Evolutionary conservation across 2,329 filamentous ascomycete species (phyloP), one percentile per base, ranked within the genome.

Genomic region (Penicillium brasilianum): DNA sequence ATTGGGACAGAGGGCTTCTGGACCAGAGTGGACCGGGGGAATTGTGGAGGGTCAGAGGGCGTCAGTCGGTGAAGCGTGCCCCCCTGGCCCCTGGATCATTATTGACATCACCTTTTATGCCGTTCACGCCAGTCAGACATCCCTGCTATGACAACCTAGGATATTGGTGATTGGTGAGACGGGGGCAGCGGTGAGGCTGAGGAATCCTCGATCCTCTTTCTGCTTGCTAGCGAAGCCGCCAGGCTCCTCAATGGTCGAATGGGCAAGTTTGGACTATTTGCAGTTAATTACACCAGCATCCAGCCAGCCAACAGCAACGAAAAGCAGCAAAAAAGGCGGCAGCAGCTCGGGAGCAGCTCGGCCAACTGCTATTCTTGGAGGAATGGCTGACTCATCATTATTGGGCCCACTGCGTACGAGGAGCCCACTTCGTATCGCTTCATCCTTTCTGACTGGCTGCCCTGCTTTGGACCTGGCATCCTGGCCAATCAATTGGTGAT

Each of bases 321-420:
- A 48, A 20, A 41, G 18, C 39, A 18, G 39, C 39, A 41, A 41
- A 41, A 41, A 41, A 7, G 8, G 39, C 39, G 18, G 18, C 39
- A 41, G 39, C 39, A 10, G 4, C 39, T 41, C n/a, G 39, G 39
- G 3, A 20, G 9, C 46, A 36, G 20, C 25, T 46, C 22, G 16
- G 22, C 14, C 25, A n/a, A 25, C 22, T 3, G n/a, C 61, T 64
- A 62, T 64, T 66, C 58, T 57, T 60, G 57, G 59, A 62, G 57
- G 63, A 69, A 69, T 67, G 63, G 67, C 66, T 69, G 66, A 69
- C 66, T 69, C 67, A 69, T 63, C 64, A 63, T 66, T 64, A 64
- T 64, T 66, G 59, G 59, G 20, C 50, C 63, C 63, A 65, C 60
- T 37, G 43, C 25, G 46, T 57, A 37, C 25, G 48, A 41, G 5